Percentiles rank a stretch among this genome's conserved stretches.
Conservation (phyloP, 495 filamentous ascomycete genomes). For the Xylaria grammica region DNA sequence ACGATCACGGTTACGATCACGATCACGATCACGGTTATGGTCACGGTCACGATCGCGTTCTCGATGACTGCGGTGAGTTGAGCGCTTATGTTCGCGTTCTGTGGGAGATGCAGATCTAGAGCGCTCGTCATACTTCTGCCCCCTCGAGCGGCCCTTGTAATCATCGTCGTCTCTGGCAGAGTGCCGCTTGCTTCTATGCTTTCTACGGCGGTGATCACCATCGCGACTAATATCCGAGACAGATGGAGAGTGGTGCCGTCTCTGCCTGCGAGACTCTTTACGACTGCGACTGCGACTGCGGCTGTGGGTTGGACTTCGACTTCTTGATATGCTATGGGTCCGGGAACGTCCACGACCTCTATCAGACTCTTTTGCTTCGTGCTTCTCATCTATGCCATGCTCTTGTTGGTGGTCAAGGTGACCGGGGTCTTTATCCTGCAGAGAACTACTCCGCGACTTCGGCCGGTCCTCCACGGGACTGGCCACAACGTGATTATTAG, state of each 20-base stretch:
- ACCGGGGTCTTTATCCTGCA: slow-evolving; percentile 38
- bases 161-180: slow-evolving; percentile 45
- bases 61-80: slow-evolving; percentile 57
- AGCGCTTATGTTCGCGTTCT: slow-evolving; percentile 53
- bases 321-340: slow-evolving; percentile 32
- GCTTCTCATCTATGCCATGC: slow-evolving; percentile 38
- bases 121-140: slow-evolving; percentile 47
- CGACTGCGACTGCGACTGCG: slow-evolving; percentile 51
- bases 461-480: slow-evolving; percentile 39
- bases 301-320: slow-evolving; percentile 33
- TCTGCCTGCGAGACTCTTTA: slow-evolving; percentile 57
- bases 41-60: slow-evolving; percentile 46
- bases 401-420: slow-evolving; percentile 39
- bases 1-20: slow-evolving; percentile 44
- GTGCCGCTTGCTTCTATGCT: slow-evolving; percentile 53
- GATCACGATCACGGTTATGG: slow-evolving; percentile 40
- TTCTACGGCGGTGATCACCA: slow-evolving; percentile 55
- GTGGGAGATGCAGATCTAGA: slow-evolving; percentile 59
- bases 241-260: slow-evolving; percentile 64
- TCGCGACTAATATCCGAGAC: slow-evolving; percentile 54
- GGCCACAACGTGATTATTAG: slow-evolving; percentile 38
- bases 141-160: slow-evolving; percentile 39
- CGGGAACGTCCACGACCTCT: slow-evolving; percentile 36
- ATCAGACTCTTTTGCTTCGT: slow-evolving; percentile 30
- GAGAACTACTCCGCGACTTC: slow-evolving; percentile 50